Evolutionary conservation across 306 rosid genomes (phyloP), one percentile per base, ranked within the genome.

Genomic region (Sicyos baderoa): DNA sequence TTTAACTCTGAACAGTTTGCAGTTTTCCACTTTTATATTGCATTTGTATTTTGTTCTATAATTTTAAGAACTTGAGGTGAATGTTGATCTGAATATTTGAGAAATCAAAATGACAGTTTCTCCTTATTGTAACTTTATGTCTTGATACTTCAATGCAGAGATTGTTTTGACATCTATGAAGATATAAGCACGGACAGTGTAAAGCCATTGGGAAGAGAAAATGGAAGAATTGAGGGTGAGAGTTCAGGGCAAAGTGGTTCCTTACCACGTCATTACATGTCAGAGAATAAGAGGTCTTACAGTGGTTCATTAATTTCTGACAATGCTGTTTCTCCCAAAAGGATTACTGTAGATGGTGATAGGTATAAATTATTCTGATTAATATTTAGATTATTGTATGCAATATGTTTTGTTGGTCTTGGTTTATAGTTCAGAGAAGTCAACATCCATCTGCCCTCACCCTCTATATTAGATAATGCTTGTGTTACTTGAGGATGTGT

Each of bases 221-320:
- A 75, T 84, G 86, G 85, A 79, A 80, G 83, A 80, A 64, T 45
- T 51, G 79, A 79, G 71, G 82, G 69, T 71, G 91, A 78, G 76
- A 59, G 75, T 65, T 84, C 82, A 14, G 85, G 82, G 68, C 79
- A 74, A 49, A 82, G 82, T 78, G 61, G 71, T 69, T 72, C 74
- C 21, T 71, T 80, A 54, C 84, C 78, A 25, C 83, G 79, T 47
- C 55, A 66, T 47, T 66, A 42, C 42, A 66, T 48, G 56, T 22
- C 44, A 48, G 71, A 66, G 56, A 66, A 48, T 23, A 66, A 66
- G 71, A 66, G 52, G 55, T 66, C 71, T 48, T 66, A 22, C 42
- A 66, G 71, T 9, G 71, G 71, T 23, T 66, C 71, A 66, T 54
- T 66, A 66, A 66, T 66, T 48, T 66, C 71, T 66, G 71, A 66